A percentile compares a stretch with the other conserved stretches of the same genome.
Conservation (phyloP, 2,329 filamentous ascomycete genomes). For the Pseudogymnoascus sp. region DNA sequence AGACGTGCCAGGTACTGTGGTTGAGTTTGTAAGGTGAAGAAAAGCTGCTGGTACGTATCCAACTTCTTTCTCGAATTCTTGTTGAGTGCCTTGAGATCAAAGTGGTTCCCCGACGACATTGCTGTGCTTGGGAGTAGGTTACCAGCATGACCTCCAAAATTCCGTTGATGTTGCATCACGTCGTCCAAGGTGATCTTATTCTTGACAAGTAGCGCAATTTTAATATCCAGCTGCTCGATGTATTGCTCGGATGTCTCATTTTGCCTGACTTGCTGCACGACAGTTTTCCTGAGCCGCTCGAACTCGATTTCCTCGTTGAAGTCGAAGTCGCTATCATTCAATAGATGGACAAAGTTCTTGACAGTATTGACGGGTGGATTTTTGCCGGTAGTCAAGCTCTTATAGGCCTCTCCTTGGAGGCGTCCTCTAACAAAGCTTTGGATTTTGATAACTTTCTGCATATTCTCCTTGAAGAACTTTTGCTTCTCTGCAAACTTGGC, state of each 20-base stretch:
- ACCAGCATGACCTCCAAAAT: conserved; percentile 84
- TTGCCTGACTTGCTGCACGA: conserved; percentile 92
- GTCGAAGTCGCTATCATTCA: conserved; percentile 97
- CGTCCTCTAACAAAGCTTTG: conserved; percentile 94
- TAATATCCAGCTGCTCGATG: conserved; percentile 96
- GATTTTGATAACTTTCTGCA: conserved; percentile 98
- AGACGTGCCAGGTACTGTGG: conserved; percentile 86
- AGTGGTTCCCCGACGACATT: conserved; percentile 81
- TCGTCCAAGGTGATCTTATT: conserved; percentile 99
- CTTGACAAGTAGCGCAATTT: conserved; percentile 95
- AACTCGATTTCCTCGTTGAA: conserved; percentile 99
- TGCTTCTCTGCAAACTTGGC: conserved; percentile 74
- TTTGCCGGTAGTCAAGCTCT: conserved; percentile 89
- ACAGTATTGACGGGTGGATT: conserved; percentile 95
- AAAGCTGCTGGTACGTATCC: conserved; percentile 93
- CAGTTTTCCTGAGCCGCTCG: conserved; percentile 85
- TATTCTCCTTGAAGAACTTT: conserved; percentile 86
- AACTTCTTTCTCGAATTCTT: conserved; percentile 93
- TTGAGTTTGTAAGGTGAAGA: conserved; percentile 95
- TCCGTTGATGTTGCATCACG: conserved; percentile 92
- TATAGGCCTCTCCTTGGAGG: conserved; percentile 95
- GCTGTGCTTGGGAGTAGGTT: conserved; percentile 80
- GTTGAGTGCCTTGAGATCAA: conserved; percentile 94
- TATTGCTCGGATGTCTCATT: conserved; percentile 98
- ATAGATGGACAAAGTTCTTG: conserved; percentile 93